A percentile compares a stretch with the other conserved stretches of the same genome.
Evolutionary conservation across 2,329 filamentous ascomycete genomes (phyloP).

Genomic region (Colletotrichum magnum): DNA sequence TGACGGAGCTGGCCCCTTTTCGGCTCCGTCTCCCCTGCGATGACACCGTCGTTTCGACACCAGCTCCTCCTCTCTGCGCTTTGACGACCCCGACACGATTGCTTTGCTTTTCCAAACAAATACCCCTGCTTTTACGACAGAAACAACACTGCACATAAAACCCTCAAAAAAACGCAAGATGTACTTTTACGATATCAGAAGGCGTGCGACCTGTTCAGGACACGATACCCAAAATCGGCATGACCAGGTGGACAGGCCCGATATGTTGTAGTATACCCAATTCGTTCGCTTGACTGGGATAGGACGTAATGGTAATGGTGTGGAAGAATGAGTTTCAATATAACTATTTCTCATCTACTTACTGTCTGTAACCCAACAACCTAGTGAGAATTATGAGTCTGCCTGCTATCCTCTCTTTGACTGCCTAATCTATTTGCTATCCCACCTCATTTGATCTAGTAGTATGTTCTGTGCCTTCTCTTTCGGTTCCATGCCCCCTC

Average conservation of each 20-base stretch:
- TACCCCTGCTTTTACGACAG: conserved; percentile 30
- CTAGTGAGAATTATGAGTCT: too few relatives aligned
- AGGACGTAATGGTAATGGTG: conserved; percentile 26
- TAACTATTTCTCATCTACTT: background rate
- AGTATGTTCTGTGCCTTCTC: too few relatives aligned
- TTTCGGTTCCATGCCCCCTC: too few relatives aligned
- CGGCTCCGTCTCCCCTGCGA: conserved; percentile 17
- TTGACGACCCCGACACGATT: conserved; percentile 29
- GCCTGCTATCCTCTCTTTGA: too few relatives aligned
- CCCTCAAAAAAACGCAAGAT: conserved; percentile 1
- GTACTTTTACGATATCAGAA: conserved; percentile 24
- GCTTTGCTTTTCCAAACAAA: conserved; percentile 21
- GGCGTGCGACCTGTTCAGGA: conserved; percentile 19
- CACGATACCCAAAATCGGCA: conserved; percentile 30
- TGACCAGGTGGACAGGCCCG: conserved; percentile 17
- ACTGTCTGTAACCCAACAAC: too few relatives aligned
- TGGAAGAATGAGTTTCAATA: conserved; percentile 3
- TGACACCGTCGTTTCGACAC: conserved; percentile 11
- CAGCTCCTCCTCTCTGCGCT: conserved; percentile 2
- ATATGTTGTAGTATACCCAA: conserved; percentile 25
- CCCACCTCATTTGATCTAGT: too few relatives aligned
- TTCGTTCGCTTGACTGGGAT: conserved; percentile 14
- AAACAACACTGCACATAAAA: conserved; percentile 3
- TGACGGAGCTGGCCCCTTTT: conserved; percentile 27
- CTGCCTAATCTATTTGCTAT: too few relatives aligned